Percentiles rank a stretch among this genome's conserved stretches.
Conservation (phyloP, 73 alveolate genomes). For the Symbiodinium natans region DNA sequence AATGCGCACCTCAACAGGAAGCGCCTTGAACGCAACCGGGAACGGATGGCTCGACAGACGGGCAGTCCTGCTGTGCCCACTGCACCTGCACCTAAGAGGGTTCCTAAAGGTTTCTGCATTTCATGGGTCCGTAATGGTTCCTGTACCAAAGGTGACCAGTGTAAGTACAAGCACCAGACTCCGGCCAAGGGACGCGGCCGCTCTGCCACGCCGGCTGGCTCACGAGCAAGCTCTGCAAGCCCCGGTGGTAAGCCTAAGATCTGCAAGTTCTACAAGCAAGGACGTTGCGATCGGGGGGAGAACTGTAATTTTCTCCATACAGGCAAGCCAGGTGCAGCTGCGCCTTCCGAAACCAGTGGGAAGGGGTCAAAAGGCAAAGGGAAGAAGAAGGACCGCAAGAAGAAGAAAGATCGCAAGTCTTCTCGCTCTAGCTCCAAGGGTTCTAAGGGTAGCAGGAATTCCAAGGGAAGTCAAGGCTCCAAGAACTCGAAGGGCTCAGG, state of each 20-base stretch:
- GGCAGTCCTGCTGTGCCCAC: not conserved
- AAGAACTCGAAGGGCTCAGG: not conserved
- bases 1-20: not conserved
- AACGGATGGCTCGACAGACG: not conserved
- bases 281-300: not conserved
- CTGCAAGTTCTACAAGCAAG: not conserved
- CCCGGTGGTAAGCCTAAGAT: not conserved
- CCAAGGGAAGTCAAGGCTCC: not conserved
- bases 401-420: not conserved
- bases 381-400: not conserved
- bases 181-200: not conserved
- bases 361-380: not conserved
- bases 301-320: not conserved
- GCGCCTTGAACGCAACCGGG: slow-evolving; percentile 6
- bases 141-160: not conserved
- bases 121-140: not conserved
- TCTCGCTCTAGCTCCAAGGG: not conserved
- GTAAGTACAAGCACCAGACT: not conserved
- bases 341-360: not conserved
- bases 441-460: not conserved
- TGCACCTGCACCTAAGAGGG: not conserved
- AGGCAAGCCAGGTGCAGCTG: not conserved
- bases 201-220: not conserved
- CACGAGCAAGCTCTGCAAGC: not conserved
- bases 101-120: not conserved